Percentiles rank a stretch among this genome's conserved stretches.
Conservation (phyloP, 805 yeast genomes). For the Hanseniaspora guilliermondii region DNA sequence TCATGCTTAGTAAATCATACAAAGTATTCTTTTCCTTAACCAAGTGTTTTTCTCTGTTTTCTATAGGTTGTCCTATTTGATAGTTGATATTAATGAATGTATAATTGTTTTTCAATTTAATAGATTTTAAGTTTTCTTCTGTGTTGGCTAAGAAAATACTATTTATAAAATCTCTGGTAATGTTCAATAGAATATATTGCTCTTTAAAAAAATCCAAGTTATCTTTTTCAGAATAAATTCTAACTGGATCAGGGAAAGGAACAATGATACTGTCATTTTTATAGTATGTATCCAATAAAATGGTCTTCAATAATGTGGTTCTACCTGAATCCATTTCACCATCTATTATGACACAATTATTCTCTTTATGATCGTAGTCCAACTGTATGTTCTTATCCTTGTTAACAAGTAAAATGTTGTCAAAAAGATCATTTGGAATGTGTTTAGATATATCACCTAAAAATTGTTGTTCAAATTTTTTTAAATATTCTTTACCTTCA, state of each 20-base stretch:
- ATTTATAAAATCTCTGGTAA: constrained; percentile 34
- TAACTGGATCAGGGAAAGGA: constrained; percentile 51
- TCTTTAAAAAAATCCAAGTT: constrained; percentile 26
- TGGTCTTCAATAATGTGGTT: constrained; percentile 39
- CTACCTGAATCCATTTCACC: constrained; percentile 76
- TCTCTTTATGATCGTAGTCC: neutral
- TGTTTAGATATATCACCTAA: neutral
- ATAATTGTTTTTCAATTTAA: neutral
- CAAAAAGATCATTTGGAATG: neutral
- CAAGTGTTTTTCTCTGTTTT: constrained; percentile 21
- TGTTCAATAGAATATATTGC: constrained; percentile 53
- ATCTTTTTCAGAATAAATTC: constrained; percentile 56
- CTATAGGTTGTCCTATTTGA: constrained; percentile 28
- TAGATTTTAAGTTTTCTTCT: constrained; percentile 25
- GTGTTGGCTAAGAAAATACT: constrained; percentile 39
- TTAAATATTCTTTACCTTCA: constrained; percentile 2
- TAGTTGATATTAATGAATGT: constrained; percentile 16
- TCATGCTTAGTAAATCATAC: constrained; percentile 32
- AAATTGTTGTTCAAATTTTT: neutral
- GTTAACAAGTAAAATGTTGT: constrained; percentile 1
- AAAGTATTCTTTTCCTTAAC: constrained; percentile 27
- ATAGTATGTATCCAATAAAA: constrained; percentile 38
- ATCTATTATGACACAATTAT: constrained; percentile 17
- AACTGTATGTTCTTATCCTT: neutral
- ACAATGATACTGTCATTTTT: constrained; percentile 42